A percentile compares a stretch with the other conserved stretches of the same genome.
phyloP scores from a whole-genome alignment of 1,284 basidiomycete species.

The Ganoderma lingzhi region DNA sequence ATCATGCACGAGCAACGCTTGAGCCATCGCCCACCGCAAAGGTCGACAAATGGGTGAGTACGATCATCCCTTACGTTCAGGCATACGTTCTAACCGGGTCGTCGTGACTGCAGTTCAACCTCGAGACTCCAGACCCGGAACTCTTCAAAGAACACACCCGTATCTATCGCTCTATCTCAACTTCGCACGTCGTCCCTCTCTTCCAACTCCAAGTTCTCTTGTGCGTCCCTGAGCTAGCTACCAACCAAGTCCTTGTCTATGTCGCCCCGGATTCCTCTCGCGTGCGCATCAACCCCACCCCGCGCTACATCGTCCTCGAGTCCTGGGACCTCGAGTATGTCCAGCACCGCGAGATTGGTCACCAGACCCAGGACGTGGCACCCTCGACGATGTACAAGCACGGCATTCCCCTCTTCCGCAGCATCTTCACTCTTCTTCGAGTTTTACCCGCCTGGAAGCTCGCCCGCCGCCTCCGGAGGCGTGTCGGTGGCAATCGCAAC shows the following conservation, averaged over 20 bases:
- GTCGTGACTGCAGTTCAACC: constrained; percentile 67
- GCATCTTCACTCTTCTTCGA: constrained; percentile 73
- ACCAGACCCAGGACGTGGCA: constrained; percentile 58
- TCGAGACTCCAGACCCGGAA: constrained; percentile 77
- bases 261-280: constrained; percentile 63
- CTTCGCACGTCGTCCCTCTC: constrained; percentile 51
- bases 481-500: constrained; percentile 48
- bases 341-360: constrained; percentile 42
- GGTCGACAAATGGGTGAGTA: constrained; percentile 80
- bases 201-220: constrained; percentile 77
- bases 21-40: constrained; percentile 54
- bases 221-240: constrained; percentile 68
- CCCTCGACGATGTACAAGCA: constrained; percentile 85
- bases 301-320: constrained; percentile 75
- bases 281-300: constrained; percentile 70
- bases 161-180: constrained; percentile 68
- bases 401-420: constrained; percentile 80
- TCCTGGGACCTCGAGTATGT: constrained; percentile 68
- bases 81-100: background rate
- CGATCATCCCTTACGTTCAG: background rate
- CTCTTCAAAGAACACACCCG: constrained; percentile 67
- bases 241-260: constrained; percentile 77
- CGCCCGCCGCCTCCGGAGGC: constrained; percentile 64
- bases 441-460: constrained; percentile 79
- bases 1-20: constrained; percentile 69